These are phyloP conservation scores for Leishmania arabica DNA, from an alignment of 208 protist species.

Conservation along the genomic window DNA sequence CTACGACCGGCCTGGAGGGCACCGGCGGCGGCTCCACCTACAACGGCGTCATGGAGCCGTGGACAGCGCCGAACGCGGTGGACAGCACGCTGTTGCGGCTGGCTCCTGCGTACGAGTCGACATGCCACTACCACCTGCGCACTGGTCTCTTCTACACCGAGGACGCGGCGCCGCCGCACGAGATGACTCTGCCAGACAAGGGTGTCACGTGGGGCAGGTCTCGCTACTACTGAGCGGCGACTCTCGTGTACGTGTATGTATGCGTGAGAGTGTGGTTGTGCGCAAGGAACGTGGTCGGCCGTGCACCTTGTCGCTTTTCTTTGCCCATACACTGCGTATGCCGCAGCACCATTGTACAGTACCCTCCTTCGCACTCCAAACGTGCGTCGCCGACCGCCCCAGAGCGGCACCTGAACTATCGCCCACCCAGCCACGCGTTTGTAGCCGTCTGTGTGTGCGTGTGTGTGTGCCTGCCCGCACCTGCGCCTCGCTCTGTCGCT, in stretches of 20 bases:
- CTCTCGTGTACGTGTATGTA: background rate
- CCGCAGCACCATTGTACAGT: background rate
- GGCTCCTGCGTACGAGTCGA: constrained; percentile 73
- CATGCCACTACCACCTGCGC: constrained; percentile 76
- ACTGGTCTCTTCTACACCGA: constrained; percentile 77
- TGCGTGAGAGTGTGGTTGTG: background rate
- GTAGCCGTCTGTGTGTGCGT: background rate
- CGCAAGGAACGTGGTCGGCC: background rate
- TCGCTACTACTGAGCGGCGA: constrained; percentile 41
- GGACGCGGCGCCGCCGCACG: constrained; percentile 62
- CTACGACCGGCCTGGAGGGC: constrained; percentile 41
- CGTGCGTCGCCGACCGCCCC: background rate
- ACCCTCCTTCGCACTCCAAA: background rate
- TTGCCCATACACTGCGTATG: background rate
- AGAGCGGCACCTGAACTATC: background rate
- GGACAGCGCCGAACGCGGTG: constrained; percentile 54
- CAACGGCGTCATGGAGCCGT: constrained; percentile 53
- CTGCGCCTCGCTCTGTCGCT: background rate
- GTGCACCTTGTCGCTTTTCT: background rate
- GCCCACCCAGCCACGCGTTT: background rate
- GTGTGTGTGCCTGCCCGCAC: background rate
- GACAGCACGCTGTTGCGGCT: constrained; percentile 79
- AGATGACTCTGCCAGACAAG: constrained; percentile 68
- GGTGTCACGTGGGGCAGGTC: constrained; percentile 68
- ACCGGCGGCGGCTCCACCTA: constrained; percentile 61